phyloP scores from a whole-genome alignment of 495 filamentous ascomycete species.

The Podospora pseudocomata region DNA sequence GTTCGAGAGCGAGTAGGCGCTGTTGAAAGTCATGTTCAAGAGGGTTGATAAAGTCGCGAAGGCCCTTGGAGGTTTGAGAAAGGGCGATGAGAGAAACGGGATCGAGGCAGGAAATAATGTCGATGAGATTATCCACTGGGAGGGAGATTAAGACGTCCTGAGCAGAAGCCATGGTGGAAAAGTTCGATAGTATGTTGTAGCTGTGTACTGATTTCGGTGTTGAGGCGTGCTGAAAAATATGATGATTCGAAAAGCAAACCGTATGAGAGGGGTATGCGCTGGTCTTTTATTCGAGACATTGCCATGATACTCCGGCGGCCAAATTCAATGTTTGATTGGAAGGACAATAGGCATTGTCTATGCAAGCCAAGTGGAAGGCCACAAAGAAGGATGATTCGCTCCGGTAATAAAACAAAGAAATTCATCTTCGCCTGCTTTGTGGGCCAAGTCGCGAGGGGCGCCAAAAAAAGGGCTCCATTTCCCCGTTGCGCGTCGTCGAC shows the following conservation, averaged over 20 bases:
- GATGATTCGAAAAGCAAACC: background rate
- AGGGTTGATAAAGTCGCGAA: slow-evolving; percentile 18
- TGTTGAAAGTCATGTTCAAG: slow-evolving; percentile 16
- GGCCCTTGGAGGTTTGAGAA: slow-evolving; percentile 15
- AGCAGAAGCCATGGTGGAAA: background rate
- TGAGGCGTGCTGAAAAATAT: background rate
- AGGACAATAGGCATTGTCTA: background rate
- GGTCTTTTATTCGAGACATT: background rate
- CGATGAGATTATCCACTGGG: slow-evolving; percentile 15
- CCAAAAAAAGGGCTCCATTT: too few species aligned
- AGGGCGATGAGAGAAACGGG: slow-evolving; percentile 21
- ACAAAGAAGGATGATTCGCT: background rate
- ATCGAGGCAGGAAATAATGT: slow-evolving; percentile 13
- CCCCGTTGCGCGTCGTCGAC: too few species aligned
- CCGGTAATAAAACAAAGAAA: background rate
- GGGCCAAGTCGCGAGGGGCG: too few species aligned
- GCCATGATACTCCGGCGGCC: background rate
- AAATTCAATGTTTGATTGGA: too few species aligned
- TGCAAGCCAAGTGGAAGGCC: background rate
- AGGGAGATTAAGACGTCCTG: background rate
- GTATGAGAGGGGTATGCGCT: background rate
- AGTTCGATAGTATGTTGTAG: background rate
- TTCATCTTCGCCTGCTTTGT: too few species aligned
- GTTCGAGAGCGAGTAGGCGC: slow-evolving; percentile 28
- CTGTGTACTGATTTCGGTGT: background rate